Base-by-base conservation (phyloP, 345 rosid species). In the Populus pruinosa region DNA sequence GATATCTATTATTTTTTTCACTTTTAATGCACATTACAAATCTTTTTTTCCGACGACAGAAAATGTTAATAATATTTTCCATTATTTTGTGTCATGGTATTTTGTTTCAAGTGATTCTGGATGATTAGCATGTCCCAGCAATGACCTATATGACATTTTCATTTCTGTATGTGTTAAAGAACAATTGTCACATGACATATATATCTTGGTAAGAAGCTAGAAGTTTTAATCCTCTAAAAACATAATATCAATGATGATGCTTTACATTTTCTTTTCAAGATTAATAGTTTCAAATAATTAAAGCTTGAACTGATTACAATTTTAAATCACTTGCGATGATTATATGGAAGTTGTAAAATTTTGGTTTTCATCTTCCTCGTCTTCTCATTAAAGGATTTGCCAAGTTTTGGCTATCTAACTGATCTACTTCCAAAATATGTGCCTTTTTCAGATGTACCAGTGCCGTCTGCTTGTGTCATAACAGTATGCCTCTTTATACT, bases 391-490 rank as follows among this genome's bases (percentile, higher is more conserved):
- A 18, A 39, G 59, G 59, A 50, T 50, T 18, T 53, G n/a, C 59
- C n/a, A 53, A 53, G 59, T 0, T 53, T 18, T 53, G 2, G 59
- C 59, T 71, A 27, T 8, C 21, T 49, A n/a, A 41, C 43, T 36
- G 23, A 20, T n/a, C 59, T 20, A 23, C 59, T 35, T 18, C 12
- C 49, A 41, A 17, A 44, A 44, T 16, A 21, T 38, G 41, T 67
- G 10, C 17, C 47, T 74, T 66, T 71, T 73, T 65, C 90, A 90
- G 94, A 90, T 81, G 80, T 88, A 67, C 74, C 89, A 1, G 85
- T 87, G 75, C 90, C 92, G 61, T 73, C 56, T 36, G 92, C 94
- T 5, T 90, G 92, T 78, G 86, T 78, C 27, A 83, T 90, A 62
- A 75, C 87, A 83, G 83, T 86, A 41, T 77, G 86, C 81, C 88